Evolutionary conservation across 768 basidiomycete genomes (phyloP).

Genomic region (Mycena capillaripes): DNA sequence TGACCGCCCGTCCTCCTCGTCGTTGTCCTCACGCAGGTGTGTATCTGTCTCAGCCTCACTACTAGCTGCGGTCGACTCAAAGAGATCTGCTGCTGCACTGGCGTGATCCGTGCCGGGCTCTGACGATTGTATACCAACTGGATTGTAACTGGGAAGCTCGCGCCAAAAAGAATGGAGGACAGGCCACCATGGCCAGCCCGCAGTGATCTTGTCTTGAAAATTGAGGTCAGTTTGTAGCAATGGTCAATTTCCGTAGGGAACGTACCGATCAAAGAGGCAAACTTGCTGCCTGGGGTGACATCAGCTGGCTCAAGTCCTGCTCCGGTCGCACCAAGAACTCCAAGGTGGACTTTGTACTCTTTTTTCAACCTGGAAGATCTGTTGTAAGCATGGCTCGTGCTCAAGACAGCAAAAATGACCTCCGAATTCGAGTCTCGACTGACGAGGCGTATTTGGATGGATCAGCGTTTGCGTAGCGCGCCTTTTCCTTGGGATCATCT

Average conservation of each 20-base stretch:
- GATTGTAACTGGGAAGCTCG: slow-evolving; percentile 48
- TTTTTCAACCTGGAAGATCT: slow-evolving; percentile 35
- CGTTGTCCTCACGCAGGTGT: neutral
- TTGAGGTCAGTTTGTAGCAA: neutral
- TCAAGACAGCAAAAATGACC: neutral
- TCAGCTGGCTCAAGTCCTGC: slow-evolving; percentile 34
- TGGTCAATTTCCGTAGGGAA: no score
- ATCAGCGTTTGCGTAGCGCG: slow-evolving; percentile 26
- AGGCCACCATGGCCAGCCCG: slow-evolving; percentile 46
- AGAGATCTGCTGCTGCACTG: slow-evolving; percentile 23
- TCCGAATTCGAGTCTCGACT: slow-evolving; percentile 37
- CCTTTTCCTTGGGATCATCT: slow-evolving; percentile 26
- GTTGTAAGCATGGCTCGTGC: neutral
- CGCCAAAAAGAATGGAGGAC: slow-evolving; percentile 45
- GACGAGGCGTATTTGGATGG: slow-evolving; percentile 30
- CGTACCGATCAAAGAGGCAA: slow-evolving; percentile 39
- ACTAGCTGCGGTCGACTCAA: neutral
- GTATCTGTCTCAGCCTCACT: slow-evolving; percentile 14
- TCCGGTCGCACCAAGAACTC: slow-evolving; percentile 32
- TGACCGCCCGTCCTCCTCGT: neutral
- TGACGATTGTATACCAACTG: slow-evolving; percentile 39
- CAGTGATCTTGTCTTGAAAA: slow-evolving; percentile 20
- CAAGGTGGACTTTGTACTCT: slow-evolving; percentile 35
- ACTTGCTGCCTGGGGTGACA: slow-evolving; percentile 12
- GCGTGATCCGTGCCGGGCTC: slow-evolving; percentile 39